Conservation (phyloP, 2,329 filamentous ascomycete species). For the Colletotrichum limetticola region DNA sequence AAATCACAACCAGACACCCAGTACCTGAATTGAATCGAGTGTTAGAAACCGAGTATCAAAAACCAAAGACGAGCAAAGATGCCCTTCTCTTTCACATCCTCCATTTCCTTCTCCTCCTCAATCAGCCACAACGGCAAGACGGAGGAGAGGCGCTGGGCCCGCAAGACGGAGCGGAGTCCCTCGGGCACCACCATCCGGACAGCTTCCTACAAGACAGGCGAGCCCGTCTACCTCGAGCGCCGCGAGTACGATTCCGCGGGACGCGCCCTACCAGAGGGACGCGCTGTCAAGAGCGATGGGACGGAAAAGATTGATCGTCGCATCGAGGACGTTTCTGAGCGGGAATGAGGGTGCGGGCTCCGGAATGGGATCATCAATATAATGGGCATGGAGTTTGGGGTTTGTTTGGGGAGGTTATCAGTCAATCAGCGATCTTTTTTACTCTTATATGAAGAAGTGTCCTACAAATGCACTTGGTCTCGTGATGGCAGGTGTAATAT, state of each 20-base stretch:
- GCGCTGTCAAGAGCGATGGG: background rate
- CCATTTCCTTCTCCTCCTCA: conserved; percentile 26
- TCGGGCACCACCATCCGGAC: conserved; percentile 14
- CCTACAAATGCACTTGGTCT: background rate
- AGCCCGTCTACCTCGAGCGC: conserved; percentile 15
- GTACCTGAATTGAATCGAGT: background rate
- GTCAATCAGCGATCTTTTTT: too few relatives aligned
- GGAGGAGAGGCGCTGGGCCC: conserved; percentile 17
- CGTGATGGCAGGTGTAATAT: background rate
- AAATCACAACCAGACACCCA: background rate
- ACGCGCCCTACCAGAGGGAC: conserved; percentile 14
- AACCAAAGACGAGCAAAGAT: background rate
- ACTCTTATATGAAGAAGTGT: background rate
- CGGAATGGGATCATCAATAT: background rate
- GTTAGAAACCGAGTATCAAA: background rate
- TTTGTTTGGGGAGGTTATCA: background rate
- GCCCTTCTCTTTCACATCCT: conserved; percentile 19
- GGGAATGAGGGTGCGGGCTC: background rate
- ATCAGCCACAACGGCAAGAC: conserved; percentile 23
- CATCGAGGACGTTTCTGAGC: conserved; percentile 23
- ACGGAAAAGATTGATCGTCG: background rate
- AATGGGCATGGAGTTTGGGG: background rate
- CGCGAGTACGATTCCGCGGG: conserved; percentile 19
- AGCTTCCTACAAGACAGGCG: conserved; percentile 7
- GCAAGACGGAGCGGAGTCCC: conserved; percentile 1